Evolutionary conservation across 192 early-diverging fungal genomes (phyloP).

Genomic region (Thamnidium elegans): DNA sequence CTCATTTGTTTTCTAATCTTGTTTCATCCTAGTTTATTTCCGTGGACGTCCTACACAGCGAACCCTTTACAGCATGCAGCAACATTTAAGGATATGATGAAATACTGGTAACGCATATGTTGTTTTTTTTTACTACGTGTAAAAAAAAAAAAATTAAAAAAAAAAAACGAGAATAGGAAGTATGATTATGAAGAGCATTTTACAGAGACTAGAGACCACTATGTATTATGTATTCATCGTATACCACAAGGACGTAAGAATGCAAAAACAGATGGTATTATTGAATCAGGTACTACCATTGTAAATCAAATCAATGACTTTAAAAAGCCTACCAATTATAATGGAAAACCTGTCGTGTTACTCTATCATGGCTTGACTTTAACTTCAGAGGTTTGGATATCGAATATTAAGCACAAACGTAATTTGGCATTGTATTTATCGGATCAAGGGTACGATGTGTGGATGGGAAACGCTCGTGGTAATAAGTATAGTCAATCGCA

Average conservation of each 20-base stretch:
- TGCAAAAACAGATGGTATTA: too few species aligned
- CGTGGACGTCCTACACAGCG: background rate
- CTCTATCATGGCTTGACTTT: conserved; percentile 95
- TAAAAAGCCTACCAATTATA: conserved; percentile 6
- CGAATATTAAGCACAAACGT: conserved; percentile 68
- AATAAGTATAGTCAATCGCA: conserved; percentile 95
- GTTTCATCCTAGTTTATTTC: background rate
- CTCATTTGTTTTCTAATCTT: background rate
- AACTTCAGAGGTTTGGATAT: conserved; percentile 91
- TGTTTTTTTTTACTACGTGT: background rate
- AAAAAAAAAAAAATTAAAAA: background rate
- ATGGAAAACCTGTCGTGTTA: conserved; percentile 75
- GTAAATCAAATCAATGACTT: conserved; percentile 17
- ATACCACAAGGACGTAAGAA: conserved; percentile 50
- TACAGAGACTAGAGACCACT: conserved; percentile 78
- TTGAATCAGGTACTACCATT: conserved; percentile 16
- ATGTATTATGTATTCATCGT: conserved; percentile 75
- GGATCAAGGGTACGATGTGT: conserved; percentile 91
- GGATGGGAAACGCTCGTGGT: conserved; percentile 95
- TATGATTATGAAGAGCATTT: conserved; percentile 70
- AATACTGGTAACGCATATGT: background rate
- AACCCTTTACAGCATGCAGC: conserved; percentile 7
- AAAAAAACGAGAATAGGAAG: conserved; percentile 37
- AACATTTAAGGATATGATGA: conserved; percentile 3
- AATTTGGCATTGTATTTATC: conserved; percentile 82